phyloP scores from a whole-genome alignment of 129 eudicot species.

The Flaveria ramosissima region DNA sequence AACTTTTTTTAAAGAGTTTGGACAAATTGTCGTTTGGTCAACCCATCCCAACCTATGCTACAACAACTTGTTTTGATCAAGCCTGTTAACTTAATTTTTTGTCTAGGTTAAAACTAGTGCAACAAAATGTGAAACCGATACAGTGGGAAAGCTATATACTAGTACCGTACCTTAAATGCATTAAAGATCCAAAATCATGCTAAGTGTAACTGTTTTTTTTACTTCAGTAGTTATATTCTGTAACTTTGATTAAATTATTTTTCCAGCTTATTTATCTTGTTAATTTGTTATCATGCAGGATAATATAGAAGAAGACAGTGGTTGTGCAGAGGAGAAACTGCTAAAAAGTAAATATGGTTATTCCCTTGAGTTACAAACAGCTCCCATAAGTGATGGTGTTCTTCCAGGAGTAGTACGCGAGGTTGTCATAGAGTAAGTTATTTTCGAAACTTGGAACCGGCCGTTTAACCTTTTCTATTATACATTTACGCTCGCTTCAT shows the following conservation, averaged over 20 bases:
- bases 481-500: no score
- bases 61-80: not conserved
- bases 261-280: not conserved
- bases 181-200: not conserved
- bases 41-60: not conserved
- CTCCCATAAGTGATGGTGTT: conserved; percentile 72
- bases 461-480: no score
- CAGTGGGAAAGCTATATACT: not conserved
- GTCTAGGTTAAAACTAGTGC: not conserved
- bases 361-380: conserved; percentile 76
- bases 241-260: not conserved
- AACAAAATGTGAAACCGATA: not conserved
- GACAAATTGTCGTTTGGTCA: not conserved
- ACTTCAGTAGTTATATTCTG: not conserved
- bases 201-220: not conserved
- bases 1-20: not conserved
- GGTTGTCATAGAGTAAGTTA: conserved; percentile 71
- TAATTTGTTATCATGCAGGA: conserved; percentile 41
- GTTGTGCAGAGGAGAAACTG: conserved; percentile 21
- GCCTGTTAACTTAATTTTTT: not conserved
- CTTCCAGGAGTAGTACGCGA: conserved; percentile 91
- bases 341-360: conserved; percentile 12
- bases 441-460: not conserved
- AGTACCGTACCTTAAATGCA: not conserved
- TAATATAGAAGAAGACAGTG: conserved; percentile 27